Percentiles rank a stretch among this genome's conserved stretches.
phyloP scores from a whole-genome alignment of 805 yeast genomes.

The Candida peoriensis region DNA sequence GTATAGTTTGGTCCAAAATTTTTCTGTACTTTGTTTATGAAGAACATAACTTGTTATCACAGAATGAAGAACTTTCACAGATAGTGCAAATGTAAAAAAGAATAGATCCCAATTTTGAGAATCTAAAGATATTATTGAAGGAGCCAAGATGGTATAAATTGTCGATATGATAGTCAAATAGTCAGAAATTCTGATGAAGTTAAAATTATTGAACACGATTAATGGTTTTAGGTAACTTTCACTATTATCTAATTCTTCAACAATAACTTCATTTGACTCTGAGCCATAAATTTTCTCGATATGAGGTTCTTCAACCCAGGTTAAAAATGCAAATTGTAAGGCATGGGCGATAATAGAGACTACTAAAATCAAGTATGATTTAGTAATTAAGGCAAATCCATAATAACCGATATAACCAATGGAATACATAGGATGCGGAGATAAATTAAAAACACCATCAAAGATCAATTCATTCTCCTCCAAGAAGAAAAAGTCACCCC shows the following conservation, averaged over 20 bases:
- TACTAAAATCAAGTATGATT: slow-evolving; percentile 62
- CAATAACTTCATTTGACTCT: slow-evolving; percentile 27
- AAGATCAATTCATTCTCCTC: slow-evolving; percentile 67
- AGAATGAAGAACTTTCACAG: slow-evolving; percentile 48
- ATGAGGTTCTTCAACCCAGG: slow-evolving; percentile 79
- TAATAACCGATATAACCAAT: slow-evolving; percentile 86
- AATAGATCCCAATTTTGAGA: slow-evolving; percentile 26
- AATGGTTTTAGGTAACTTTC: slow-evolving; percentile 48
- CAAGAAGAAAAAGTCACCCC: slow-evolving; percentile 90
- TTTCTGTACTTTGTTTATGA: slow-evolving; percentile 51
- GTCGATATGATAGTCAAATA: slow-evolving; percentile 41
- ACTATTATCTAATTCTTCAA: slow-evolving; percentile 31
- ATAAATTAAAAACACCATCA: slow-evolving; percentile 85
- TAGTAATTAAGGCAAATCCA: slow-evolving; percentile 74
- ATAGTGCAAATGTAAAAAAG: slow-evolving; percentile 28
- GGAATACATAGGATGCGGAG: slow-evolving; percentile 92
- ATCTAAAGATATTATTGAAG: slow-evolving; percentile 28
- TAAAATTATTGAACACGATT: slow-evolving; percentile 57
- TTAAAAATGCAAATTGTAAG: slow-evolving; percentile 68
- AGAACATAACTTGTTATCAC: slow-evolving; percentile 46
- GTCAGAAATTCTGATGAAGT: slow-evolving; percentile 60
- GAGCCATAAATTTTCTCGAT: slow-evolving; percentile 73
- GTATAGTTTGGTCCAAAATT: slow-evolving; percentile 60
- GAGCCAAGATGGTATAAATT: slow-evolving; percentile 36
- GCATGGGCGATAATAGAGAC: slow-evolving; percentile 74